A percentile compares a stretch with the other conserved stretches of the same genome.
Evolutionary conservation across 2,329 filamentous ascomycete species (phyloP).

Genomic region (Penicillium hordei): DNA sequence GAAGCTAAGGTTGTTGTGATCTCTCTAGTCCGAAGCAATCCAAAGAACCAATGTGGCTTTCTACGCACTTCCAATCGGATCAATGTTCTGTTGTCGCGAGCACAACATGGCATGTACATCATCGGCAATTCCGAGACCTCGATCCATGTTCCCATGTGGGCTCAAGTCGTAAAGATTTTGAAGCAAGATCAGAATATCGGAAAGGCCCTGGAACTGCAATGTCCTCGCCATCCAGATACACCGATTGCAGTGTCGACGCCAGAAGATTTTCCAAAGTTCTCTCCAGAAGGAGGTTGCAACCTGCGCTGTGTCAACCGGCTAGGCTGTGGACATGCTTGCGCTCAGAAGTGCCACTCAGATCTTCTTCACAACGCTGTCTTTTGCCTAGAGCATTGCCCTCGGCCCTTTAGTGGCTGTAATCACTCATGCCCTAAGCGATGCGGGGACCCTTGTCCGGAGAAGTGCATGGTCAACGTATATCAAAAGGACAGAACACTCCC

Average conservation of each 20-base stretch:
- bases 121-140: conserved; percentile 66
- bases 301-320: conserved; percentile 50
- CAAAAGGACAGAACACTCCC: conserved; percentile 24
- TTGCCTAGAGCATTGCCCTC: conserved; percentile 45
- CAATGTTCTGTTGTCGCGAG: conserved; percentile 67
- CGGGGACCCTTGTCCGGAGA: conserved; percentile 41
- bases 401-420: conserved; percentile 38
- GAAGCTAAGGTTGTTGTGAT: conserved; percentile 70
- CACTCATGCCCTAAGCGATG: conserved; percentile 46
- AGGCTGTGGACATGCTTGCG: conserved; percentile 49
- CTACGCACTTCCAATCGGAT: conserved; percentile 65
- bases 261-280: conserved; percentile 57
- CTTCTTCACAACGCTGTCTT: conserved; percentile 43
- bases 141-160: conserved; percentile 62
- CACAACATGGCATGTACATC: conserved; percentile 68
- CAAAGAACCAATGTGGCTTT: conserved; percentile 60
- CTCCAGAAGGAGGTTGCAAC: conserved; percentile 63
- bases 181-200: conserved; percentile 50
- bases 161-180: conserved; percentile 57
- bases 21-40: conserved; percentile 70
- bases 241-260: conserved; percentile 53
- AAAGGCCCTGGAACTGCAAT: conserved; percentile 53
- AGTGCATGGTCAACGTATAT: conserved; percentile 35
- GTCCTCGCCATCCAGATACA: conserved; percentile 59
- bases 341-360: conserved; percentile 47